Conservation (phyloP, 2,329 filamentous ascomycete genomes). For the Fusarium kyushuense region DNA sequence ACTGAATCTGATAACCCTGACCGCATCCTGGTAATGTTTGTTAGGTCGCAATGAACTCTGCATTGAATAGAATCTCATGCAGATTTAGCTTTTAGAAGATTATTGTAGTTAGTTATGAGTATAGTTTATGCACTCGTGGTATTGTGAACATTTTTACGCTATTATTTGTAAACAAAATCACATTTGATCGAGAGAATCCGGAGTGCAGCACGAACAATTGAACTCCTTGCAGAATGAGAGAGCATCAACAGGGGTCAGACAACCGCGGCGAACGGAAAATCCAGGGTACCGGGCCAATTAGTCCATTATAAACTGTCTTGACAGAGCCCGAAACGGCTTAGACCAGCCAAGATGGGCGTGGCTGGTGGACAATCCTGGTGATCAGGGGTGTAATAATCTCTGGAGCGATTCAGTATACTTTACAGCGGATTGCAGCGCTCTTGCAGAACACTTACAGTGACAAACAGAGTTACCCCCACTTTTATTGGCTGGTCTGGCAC, state of each 20-base stretch:
- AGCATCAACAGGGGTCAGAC: conserved; percentile 35
- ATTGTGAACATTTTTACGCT: neutral
- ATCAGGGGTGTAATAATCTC: conserved; percentile 27
- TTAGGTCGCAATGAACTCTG: neutral
- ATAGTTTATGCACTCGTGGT: neutral
- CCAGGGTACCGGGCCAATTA: conserved; percentile 48
- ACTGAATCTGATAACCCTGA: conserved; percentile 29
- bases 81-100: neutral
- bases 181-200: conserved; percentile 33
- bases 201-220: conserved; percentile 22
- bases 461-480: conserved; percentile 14
- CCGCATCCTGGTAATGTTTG: neutral
- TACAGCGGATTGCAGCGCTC: conserved; percentile 15
- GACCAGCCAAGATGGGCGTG: conserved; percentile 34
- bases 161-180: conserved; percentile 5
- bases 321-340: conserved; percentile 48
- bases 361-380: conserved; percentile 33
- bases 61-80: conserved; percentile 1
- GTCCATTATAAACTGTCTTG: conserved; percentile 16
- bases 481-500: conserved; percentile 42
- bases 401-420: conserved; percentile 11
- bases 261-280: conserved; percentile 49
- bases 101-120: too few relatives aligned
- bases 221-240: conserved; percentile 35
- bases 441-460: conserved; percentile 34